Evolutionary conservation across 2,329 filamentous ascomycete species (phyloP).

Genomic region (Pyricularia grisea): DNA sequence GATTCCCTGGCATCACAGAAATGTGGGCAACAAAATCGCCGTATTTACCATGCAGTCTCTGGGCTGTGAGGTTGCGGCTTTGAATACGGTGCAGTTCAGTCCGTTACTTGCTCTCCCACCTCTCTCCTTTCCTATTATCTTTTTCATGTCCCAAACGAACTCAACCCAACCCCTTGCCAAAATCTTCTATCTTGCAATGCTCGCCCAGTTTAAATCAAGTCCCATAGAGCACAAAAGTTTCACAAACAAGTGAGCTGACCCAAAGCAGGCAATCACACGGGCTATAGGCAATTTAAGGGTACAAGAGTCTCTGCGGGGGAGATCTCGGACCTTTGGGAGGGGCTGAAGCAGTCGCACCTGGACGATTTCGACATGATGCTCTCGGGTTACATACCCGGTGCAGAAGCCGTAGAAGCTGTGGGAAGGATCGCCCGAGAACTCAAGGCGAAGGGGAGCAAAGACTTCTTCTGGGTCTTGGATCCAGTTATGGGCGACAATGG

Average conservation of each 20-base stretch:
- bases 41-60: slow-evolving; percentile 89
- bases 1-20: slow-evolving; percentile 40
- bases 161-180: neutral
- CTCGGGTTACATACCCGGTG: slow-evolving; percentile 88
- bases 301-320: slow-evolving; percentile 73
- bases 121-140: neutral
- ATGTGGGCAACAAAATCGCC: slow-evolving; percentile 97
- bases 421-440: slow-evolving; percentile 77
- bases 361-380: slow-evolving; percentile 91
- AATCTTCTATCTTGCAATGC: neutral
- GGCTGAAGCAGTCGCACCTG: slow-evolving; percentile 73
- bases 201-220: too few species aligned
- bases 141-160: neutral
- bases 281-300: slow-evolving; percentile 81
- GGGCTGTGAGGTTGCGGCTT: slow-evolving; percentile 84
- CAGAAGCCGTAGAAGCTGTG: slow-evolving; percentile 73
- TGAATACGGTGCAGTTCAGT: slow-evolving; percentile 99
- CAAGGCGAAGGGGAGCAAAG: slow-evolving; percentile 54
- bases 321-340: slow-evolving; percentile 75
- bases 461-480: slow-evolving; percentile 94
- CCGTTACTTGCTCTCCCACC: slow-evolving; percentile 23
- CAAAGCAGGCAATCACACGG: slow-evolving; percentile 78
- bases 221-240: neutral
- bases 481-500: slow-evolving; percentile 98
- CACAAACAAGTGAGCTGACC: neutral